Base-by-base conservation (phyloP, 495 filamentous ascomycete species). In the Annulohypoxylon bovei region DNA sequence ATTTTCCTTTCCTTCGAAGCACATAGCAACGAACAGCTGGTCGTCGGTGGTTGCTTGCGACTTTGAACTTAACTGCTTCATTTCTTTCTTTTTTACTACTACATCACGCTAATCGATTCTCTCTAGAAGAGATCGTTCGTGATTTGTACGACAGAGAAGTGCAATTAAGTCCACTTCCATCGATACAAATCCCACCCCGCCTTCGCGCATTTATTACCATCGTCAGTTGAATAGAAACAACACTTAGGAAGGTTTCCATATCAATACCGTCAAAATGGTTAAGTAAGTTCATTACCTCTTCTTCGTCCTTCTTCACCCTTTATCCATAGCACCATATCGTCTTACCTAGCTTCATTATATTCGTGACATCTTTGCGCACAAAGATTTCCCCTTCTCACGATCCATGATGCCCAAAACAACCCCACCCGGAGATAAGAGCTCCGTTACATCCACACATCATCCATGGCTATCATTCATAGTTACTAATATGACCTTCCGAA, bases 211-310 rank as follows among this genome's bases (percentile, higher is more conserved):
- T 47, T 6, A 73, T 23, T 9, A 68, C 66, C 50, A 67, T 61
- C 50, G 54, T 27, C 73, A 55, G 75, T 72, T 70, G 67, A 65
- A 62, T 77, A 67, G 70, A 39, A 81, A 67, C 32, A 7, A 63
- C 62, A 60, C 42, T 49, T 63, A 77, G 72, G 59, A 65, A 53
- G 63, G 61, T 75, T 86, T 78, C 78, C 72, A 74, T 76, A 78
- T 84, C 82, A 92, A 88, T 81, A 90, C 93, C 91, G 93, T 83
- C 90, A 97, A 93, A 80, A 99, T 99, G 95, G 95, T 99, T 78
- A 97, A 99, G 95, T 99, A 93, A 90, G 95, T 59, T 37, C 20
- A 50, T 60, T 63, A 33, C 20, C 22, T 44, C 58, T 66, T 12
- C 18, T 9, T 52, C 16, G 25, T 22, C 25, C 35, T 46, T 22